A percentile compares a stretch with the other conserved stretches of the same genome.
Conservation (phyloP, 345 rosid species). For the Hypericum androsaemum region DNA sequence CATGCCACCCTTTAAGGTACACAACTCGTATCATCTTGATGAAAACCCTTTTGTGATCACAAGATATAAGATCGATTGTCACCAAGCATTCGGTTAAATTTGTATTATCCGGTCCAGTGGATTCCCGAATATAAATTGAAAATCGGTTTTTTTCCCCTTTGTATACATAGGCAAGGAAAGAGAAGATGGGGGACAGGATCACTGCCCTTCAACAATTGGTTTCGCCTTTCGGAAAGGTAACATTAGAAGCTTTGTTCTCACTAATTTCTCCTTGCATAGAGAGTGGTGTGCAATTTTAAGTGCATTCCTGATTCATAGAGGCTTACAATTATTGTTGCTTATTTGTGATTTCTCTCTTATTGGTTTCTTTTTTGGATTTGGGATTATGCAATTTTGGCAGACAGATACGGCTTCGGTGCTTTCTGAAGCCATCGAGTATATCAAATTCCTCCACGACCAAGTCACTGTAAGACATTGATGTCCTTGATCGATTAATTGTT, state of each 20-base stretch:
- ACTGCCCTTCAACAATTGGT: constrained; percentile 99
- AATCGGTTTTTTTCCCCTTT: background rate
- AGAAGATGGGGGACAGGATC: constrained; percentile 99
- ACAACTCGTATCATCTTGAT: no score
- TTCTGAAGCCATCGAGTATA: constrained; percentile 91
- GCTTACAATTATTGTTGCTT: constrained; percentile 1
- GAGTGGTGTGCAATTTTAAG: background rate
- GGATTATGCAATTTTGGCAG: constrained; percentile 33
- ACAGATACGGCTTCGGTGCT: constrained; percentile 99
- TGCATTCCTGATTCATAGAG: constrained; percentile 1
- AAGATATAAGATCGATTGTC: no score
- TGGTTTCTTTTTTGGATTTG: background rate
- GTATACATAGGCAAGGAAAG: constrained; percentile 73
- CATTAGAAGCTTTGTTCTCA: constrained; percentile 12
- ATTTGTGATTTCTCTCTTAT: constrained; percentile 1
- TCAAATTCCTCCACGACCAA: constrained; percentile 94
- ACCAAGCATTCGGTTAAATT: no score
- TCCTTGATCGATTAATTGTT: background rate
- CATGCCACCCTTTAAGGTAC: constrained; percentile 91
- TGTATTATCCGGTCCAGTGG: no score
- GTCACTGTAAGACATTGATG: constrained; percentile 48
- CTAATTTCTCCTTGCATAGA: constrained; percentile 11
- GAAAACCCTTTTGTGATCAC: no score
- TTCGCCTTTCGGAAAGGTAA: constrained; percentile 99
- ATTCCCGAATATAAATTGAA: no score